A percentile compares a stretch with the other conserved stretches of the same genome.
Conservation (phyloP, 1,284 basidiomycete genomes). For the Rhodotorula sp. region DNA sequence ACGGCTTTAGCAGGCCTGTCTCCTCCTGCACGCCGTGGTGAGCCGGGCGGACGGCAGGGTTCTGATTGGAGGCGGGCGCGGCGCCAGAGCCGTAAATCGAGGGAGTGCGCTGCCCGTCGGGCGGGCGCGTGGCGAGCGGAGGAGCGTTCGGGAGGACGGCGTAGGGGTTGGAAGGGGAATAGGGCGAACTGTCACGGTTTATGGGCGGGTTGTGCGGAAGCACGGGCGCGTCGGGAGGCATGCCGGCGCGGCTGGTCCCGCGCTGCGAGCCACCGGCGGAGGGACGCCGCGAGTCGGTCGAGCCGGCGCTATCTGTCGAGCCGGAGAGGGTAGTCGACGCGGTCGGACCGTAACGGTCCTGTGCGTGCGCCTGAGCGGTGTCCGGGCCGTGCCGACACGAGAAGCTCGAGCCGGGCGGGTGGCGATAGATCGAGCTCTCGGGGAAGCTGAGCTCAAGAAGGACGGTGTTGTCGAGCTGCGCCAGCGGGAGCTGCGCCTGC, state of each 20-base stretch:
- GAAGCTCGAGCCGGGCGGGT: slow-evolving; percentile 8
- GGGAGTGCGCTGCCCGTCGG: no score
- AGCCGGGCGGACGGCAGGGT: background rate
- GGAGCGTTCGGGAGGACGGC: background rate
- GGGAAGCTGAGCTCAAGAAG: slow-evolving; percentile 14
- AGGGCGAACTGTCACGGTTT: background rate
- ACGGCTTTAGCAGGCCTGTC: background rate
- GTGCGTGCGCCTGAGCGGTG: background rate
- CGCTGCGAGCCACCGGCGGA: background rate
- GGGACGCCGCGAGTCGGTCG: background rate
- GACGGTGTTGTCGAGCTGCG: slow-evolving; percentile 14
- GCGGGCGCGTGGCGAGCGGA: background rate
- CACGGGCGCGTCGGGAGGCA: background rate
- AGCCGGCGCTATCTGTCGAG: background rate
- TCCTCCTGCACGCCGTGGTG: slow-evolving; percentile 4
- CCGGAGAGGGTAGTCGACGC: background rate
- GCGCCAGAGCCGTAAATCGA: no score
- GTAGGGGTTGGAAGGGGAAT: background rate
- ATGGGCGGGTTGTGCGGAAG: slow-evolving; percentile 1
- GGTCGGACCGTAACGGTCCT: background rate
- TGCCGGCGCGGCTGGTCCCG: background rate
- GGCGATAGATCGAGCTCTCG: slow-evolving; percentile 9
- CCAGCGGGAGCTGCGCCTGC: slow-evolving; percentile 4
- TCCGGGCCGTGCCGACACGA: background rate
- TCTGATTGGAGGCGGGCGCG: background rate